phyloP scores from a whole-genome alignment of 2,329 filamentous ascomycete genomes.

The Cladosporium sp. region DNA sequence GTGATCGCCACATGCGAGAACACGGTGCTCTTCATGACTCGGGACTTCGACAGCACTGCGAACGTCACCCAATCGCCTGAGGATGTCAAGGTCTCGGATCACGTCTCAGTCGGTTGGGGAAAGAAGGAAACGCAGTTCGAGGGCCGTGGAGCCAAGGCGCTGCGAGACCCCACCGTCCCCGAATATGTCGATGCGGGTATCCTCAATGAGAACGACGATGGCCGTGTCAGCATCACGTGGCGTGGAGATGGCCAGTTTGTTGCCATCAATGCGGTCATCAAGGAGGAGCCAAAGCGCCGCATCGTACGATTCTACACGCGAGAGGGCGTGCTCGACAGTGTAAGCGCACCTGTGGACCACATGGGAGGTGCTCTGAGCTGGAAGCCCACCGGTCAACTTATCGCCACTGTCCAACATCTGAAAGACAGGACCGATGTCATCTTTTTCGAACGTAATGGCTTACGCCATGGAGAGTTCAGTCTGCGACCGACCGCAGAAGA shows the following conservation, averaged over 20 bases:
- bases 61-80: conserved; percentile 69
- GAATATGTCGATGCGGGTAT: conserved; percentile 85
- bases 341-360: conserved; percentile 90
- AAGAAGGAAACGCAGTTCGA: conserved; percentile 98
- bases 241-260: conserved; percentile 91
- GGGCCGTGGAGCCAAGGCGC: conserved; percentile 70
- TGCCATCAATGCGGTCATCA: conserved; percentile 79
- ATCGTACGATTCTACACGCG: conserved; percentile 88
- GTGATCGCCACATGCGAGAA: conserved; percentile 77
- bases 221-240: conserved; percentile 77
- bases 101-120: conserved; percentile 93
- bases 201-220: conserved; percentile 73
- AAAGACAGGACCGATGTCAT: conserved; percentile 73
- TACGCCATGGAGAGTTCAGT: conserved; percentile 93
- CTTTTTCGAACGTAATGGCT: conserved; percentile 96
- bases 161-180: conserved; percentile 91
- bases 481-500: conserved; percentile 67
- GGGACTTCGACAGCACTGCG: conserved; percentile 80
- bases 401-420: conserved; percentile 81
- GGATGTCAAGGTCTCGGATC: conserved; percentile 85
- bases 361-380: conserved; percentile 87
- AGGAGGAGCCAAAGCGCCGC: conserved; percentile 68
- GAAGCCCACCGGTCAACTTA: conserved; percentile 86
- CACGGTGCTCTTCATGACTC: conserved; percentile 88
- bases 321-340: conserved; percentile 87